Percentiles rank a stretch among this genome's conserved stretches.
Evolutionary conservation across 768 basidiomycete genomes (phyloP).

Genomic region (Strobilomyces confusus): DNA sequence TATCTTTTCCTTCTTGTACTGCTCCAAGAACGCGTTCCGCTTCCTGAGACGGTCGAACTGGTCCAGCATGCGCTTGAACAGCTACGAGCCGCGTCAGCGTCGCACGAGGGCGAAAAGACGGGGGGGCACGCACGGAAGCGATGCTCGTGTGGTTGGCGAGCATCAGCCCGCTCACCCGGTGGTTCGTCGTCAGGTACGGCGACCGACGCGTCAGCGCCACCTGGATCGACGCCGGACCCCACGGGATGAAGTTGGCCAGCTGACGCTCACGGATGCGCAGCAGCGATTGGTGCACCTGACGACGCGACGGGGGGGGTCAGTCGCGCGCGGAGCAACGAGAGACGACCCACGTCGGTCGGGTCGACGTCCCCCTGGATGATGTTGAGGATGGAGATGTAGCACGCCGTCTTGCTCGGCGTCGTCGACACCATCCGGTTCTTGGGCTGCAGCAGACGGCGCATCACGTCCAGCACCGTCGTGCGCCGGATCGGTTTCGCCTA

Average conservation of each 20-base stretch:
- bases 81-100: constrained; percentile 39
- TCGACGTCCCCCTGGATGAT: constrained; percentile 99
- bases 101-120: background rate
- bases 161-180: constrained; percentile 97
- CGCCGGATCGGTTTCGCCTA: constrained; percentile 94
- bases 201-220: constrained; percentile 91
- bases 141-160: constrained; percentile 99
- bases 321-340: background rate
- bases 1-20: constrained; percentile 96
- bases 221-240: constrained; percentile 98
- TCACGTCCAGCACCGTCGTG: constrained; percentile 96
- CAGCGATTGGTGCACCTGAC: constrained; percentile 92
- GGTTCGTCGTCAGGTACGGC: constrained; percentile 82
- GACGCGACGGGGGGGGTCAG: background rate
- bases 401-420: constrained; percentile 83
- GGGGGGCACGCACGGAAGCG: constrained; percentile 63
- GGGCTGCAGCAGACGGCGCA: constrained; percentile 95
- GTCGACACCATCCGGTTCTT: constrained; percentile 99
- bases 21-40: constrained; percentile 92
- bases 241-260: constrained; percentile 96
- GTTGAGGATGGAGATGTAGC: constrained; percentile 96
- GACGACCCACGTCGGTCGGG: constrained; percentile 75
- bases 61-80: constrained; percentile 94
- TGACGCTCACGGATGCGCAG: constrained; percentile 95
- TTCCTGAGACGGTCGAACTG: constrained; percentile 87